Percentiles rank a stretch among this genome's conserved stretches.
phyloP scores from a whole-genome alignment of 1,139 yeast species.

The Meyerozyma sp. region DNA sequence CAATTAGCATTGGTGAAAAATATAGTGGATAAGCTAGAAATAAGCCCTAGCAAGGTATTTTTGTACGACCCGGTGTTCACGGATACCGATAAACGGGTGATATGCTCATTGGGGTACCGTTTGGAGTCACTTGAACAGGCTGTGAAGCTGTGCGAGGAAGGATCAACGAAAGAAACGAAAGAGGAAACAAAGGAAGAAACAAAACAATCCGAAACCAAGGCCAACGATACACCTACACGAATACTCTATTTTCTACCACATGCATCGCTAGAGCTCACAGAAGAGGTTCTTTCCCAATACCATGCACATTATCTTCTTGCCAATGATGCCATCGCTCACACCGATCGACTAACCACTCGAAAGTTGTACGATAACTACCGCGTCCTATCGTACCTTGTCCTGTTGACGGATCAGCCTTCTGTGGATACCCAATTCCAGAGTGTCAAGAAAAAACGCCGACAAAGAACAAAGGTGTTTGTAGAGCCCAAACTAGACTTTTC shows the following conservation, averaged over 20 bases:
- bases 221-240: constrained; percentile 1
- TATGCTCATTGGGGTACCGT: constrained; percentile 15
- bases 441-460: constrained; percentile 24
- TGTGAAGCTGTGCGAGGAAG: constrained; percentile 8
- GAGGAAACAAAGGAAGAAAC: no score
- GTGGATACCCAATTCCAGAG: constrained; percentile 26
- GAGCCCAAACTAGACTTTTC: constrained; percentile 36
- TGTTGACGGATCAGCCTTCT: constrained; percentile 14
- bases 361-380: constrained; percentile 40
- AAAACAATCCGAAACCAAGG: neutral
- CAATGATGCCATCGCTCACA: constrained; percentile 46
- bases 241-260: constrained; percentile 64
- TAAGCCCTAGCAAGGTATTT: constrained; percentile 27
- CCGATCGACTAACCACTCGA: constrained; percentile 42
- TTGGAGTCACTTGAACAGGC: constrained; percentile 11
- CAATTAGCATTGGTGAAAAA: constrained; percentile 56
- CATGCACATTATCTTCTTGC: constrained; percentile 38
- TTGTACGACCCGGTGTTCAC: constrained; percentile 64
- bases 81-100: constrained; percentile 32
- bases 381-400: constrained; percentile 34
- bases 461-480: constrained; percentile 17
- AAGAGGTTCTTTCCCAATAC: constrained; percentile 27
- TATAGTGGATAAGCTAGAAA: constrained; percentile 20
- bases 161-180: constrained; percentile 13
- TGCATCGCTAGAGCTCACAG: constrained; percentile 61